These are phyloP conservation scores for Annona squamosa DNA, from an alignment of 164 flowering plant species.

Conservation along the genomic window DNA sequence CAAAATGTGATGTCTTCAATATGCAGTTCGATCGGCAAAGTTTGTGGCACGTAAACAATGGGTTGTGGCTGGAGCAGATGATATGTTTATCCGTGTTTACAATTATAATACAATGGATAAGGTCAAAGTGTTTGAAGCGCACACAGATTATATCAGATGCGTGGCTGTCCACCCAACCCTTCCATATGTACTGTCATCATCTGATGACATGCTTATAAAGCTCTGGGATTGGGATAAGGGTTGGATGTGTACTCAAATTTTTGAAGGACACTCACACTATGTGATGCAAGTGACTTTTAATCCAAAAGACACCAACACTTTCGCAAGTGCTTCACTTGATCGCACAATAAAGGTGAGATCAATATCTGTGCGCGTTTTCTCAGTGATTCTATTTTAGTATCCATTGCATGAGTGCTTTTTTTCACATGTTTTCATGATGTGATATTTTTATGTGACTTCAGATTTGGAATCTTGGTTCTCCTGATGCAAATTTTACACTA, in stretches of 20 bases:
- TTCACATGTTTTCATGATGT: conserved; percentile 1
- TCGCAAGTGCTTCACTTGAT: conserved; percentile 98
- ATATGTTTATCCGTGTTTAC: conserved; percentile 92
- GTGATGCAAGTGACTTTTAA: conserved; percentile 97
- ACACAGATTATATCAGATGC: conserved; percentile 82
- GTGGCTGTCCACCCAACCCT: conserved; percentile 91
- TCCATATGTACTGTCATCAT: conserved; percentile 81
- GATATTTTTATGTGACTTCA: conserved; percentile 14
- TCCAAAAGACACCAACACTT: conserved; percentile 92
- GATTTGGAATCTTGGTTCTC: conserved; percentile 97
- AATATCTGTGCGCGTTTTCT: neutral
- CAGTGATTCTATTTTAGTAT: neutral
- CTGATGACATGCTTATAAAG: conserved; percentile 94
- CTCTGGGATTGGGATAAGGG: conserved; percentile 99
- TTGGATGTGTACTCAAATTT: conserved; percentile 80
- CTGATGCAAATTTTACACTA: conserved; percentile 84
- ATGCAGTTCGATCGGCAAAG: conserved; percentile 88
- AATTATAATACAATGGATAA: conserved; percentile 95
- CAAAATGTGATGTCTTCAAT: neutral
- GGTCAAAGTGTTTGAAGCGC: conserved; percentile 90
- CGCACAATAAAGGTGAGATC: conserved; percentile 77
- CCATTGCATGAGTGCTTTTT: neutral
- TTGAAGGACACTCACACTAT: conserved; percentile 95
- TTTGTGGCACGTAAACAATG: conserved; percentile 88
- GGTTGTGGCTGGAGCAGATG: conserved; percentile 98